Conservation (phyloP, 139 green algal genomes). For the Zygnema cylindricum region DNA sequence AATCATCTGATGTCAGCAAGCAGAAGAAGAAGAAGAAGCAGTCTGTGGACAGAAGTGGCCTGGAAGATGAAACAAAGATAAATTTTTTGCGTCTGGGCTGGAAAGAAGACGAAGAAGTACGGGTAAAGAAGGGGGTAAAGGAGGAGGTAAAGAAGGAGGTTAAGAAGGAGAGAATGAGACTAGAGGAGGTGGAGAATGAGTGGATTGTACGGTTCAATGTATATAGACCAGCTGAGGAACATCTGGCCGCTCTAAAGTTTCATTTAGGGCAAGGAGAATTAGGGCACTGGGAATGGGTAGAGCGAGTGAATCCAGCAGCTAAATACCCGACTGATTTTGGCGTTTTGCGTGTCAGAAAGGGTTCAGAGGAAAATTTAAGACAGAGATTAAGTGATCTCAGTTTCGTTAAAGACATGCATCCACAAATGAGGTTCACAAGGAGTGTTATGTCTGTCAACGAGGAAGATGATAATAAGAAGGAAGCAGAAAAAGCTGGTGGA, state of each 20-base stretch:
- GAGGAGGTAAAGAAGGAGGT: not conserved
- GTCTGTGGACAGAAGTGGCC: too few relatives aligned
- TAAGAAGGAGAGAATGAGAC: not conserved
- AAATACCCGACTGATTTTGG: slow-evolving; percentile 60
- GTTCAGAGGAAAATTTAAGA: not conserved
- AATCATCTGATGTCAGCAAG: too few relatives aligned
- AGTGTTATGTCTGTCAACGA: slow-evolving; percentile 19
- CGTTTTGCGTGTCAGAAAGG: slow-evolving; percentile 3
- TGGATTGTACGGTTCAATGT: slow-evolving; percentile 55
- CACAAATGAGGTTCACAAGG: slow-evolving; percentile 50
- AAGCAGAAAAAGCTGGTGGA: not conserved
- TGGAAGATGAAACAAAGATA: too few relatives aligned
- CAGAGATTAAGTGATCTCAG: not conserved
- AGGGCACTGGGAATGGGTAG: slow-evolving; percentile 48
- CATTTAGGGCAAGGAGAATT: not conserved
- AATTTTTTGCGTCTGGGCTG: too few relatives aligned
- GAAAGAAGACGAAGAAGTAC: too few relatives aligned
- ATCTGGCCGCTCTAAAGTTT: slow-evolving; percentile 5
- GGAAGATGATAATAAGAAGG: not conserved
- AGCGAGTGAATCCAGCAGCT: slow-evolving; percentile 49
- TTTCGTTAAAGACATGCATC: slow-evolving; percentile 45
- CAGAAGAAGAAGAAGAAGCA: too few relatives aligned
- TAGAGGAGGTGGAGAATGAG: slow-evolving; percentile 31
- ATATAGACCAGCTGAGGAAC: slow-evolving; percentile 40
- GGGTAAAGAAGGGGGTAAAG: not conserved